These are phyloP conservation scores for Taiozyma sp. DNA, from an alignment of 1,139 yeast genomes.

Conservation along the genomic window DNA sequence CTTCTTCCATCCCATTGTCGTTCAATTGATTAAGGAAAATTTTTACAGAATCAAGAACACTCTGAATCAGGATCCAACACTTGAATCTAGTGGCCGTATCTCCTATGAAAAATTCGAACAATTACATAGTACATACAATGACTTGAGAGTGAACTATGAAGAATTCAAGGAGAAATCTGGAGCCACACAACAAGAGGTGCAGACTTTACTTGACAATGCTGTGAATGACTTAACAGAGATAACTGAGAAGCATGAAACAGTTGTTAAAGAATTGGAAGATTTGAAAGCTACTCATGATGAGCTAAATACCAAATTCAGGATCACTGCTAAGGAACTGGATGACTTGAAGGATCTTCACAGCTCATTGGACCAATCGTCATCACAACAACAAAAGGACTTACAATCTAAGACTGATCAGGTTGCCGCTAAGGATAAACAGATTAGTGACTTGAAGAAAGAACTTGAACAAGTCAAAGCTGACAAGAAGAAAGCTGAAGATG, in stretches of 20 bases:
- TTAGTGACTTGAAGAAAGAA: slow-evolving; percentile 34
- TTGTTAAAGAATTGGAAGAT: slow-evolving; percentile 18
- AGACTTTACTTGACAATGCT: slow-evolving; percentile 8
- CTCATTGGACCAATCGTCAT: slow-evolving; percentile 26
- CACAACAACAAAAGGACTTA: slow-evolving; percentile 9
- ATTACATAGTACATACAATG: slow-evolving; percentile 39
- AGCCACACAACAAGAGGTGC: slow-evolving; percentile 9
- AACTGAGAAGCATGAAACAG: slow-evolving; percentile 8
- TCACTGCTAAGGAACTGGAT: slow-evolving; percentile 8
- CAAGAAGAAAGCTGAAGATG: slow-evolving; percentile 75
- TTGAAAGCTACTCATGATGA: slow-evolving; percentile 7
- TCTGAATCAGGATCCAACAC: slow-evolving; percentile 66
- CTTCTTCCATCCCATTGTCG: slow-evolving; percentile 63
- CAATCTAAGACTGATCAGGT: slow-evolving; percentile 10
- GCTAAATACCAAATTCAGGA: slow-evolving; percentile 5
- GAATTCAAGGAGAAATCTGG: slow-evolving; percentile 30
- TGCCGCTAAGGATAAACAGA: slow-evolving; percentile 30
- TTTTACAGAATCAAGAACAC: slow-evolving; percentile 66
- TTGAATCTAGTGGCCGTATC: slow-evolving; percentile 63
- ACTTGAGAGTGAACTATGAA: slow-evolving; percentile 29
- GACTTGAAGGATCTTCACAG: slow-evolving; percentile 21
- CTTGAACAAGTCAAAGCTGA: slow-evolving; percentile 37
- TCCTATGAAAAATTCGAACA: slow-evolving; percentile 71
- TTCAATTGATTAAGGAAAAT: slow-evolving; percentile 65
- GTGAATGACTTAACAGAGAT: slow-evolving; percentile 7